Conservation (phyloP, 139 green algal genomes). For the Chlamydomonas urium region DNA sequence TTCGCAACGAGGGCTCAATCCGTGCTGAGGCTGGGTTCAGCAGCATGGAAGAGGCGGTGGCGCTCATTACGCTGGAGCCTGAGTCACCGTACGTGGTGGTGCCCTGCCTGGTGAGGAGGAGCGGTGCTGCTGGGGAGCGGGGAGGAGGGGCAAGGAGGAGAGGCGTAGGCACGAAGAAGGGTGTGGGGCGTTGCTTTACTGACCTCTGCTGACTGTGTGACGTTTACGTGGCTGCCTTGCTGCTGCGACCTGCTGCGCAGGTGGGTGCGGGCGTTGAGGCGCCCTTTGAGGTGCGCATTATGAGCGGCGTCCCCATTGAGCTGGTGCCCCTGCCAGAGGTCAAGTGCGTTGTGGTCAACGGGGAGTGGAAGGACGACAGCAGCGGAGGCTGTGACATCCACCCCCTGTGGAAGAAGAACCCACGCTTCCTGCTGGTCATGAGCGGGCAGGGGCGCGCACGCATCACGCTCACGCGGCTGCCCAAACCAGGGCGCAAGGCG, state of each 20-base stretch:
- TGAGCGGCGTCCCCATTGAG: constrained; percentile 39
- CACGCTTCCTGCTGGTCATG: constrained; percentile 38
- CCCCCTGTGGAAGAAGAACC: constrained; percentile 49
- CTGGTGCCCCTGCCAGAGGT: constrained; percentile 44
- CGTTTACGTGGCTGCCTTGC: neutral
- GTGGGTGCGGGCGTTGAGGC: constrained; percentile 24
- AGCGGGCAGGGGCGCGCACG: no score
- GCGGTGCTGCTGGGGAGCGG: no score
- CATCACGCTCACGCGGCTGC: constrained; percentile 22
- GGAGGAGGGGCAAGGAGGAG: no score
- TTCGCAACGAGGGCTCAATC: constrained; percentile 1
- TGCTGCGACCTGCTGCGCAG: constrained; percentile 11
- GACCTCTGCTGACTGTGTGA: neutral
- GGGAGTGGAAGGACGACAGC: constrained; percentile 22
- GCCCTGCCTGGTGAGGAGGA: constrained; percentile 13
- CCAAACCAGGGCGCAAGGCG: neutral
- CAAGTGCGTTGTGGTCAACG: constrained; percentile 25
- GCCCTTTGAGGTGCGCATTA: constrained; percentile 45
- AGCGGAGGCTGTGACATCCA: constrained; percentile 45
- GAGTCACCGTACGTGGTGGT: constrained; percentile 41
- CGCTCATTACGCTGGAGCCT: constrained; percentile 34
- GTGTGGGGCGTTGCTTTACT: neutral
- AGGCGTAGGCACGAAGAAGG: constrained; percentile 19
- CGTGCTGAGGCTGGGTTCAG: constrained; percentile 12
- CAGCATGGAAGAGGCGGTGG: constrained; percentile 28